Evolutionary conservation across 768 basidiomycete species (phyloP), one percentile per base, ranked within the genome.

Genomic region (Termitomyces sp.): DNA sequence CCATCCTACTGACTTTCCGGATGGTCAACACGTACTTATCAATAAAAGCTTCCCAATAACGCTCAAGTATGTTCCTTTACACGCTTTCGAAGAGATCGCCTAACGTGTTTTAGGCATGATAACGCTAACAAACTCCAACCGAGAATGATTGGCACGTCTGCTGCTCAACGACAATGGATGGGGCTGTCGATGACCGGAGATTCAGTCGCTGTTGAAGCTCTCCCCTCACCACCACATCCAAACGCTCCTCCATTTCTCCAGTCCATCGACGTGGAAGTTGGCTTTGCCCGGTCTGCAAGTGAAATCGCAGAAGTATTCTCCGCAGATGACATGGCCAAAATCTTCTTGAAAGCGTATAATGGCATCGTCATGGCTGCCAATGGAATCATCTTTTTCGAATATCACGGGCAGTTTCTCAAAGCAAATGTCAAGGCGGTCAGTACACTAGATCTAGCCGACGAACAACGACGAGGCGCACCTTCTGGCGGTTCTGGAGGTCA

Each of bases 151-250:
- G 94, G 89, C n/a, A 86, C 87, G 6, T 89, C 91, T 34, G 81
- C 85, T 29, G 75, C 86, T 61, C 92, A 94, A 61, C 85, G 97
- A 10, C 87, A 92, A 76, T 99, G 94, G 94, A 89, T 95, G 47
- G 88, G 88, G 5, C 80, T 98, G 7, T 94, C 94, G 15, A 73
- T 89, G 45, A 73, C 79, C 2, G 94, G 94, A 0, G 95, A 97
- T 70, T 69, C 78, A 14, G 89, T 92, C 56, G 82, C 87, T 15
- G 80, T 96, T 43, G 86, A 90, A 59, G 73, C 83, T 2, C 80
- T 92, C 25, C 78, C 83, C 15, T 71, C 81, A 7, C 78, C 83
- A 36, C 82, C 83, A 0, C 77, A 81, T 54, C 79, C 79, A 15
- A 62, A 70, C 14, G 77, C 83, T 10, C 83, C 85, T 15, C 73